Base-by-base conservation (phyloP, 2,329 filamentous ascomycete species). In the Clarireedia homoeocarpa region DNA sequence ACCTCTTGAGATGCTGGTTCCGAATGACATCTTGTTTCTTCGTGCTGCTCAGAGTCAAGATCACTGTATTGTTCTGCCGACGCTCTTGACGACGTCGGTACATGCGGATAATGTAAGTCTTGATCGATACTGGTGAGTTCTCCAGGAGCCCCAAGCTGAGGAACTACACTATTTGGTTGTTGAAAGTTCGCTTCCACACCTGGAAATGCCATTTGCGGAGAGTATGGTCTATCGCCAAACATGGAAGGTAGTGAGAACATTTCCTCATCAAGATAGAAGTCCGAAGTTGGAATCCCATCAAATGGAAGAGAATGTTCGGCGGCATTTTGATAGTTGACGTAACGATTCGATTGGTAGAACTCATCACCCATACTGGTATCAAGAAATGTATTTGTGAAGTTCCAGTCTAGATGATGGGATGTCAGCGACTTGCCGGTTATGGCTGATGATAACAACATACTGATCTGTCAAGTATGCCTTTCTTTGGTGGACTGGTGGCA, bases 191-290 rank as follows among this genome's bases (percentile, higher is more conserved):
- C 4, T 14, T 14, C 9, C 6, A 38, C 15, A 4, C 6, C 53
- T 6, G 27, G 5, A 6, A 50, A 50, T 4, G 5, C 17, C 14
- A 15, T 14, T 10, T 55, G 46, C 14, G 20, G 17, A 20, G 14
- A 2, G 39, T 38, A 38, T 9, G 38, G 38, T 24, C 24, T 27
- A 15, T 55, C 46, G 24, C 17, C 46, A 36, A 45, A 34, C 26
- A 55, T 44, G 12, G 38, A 27, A 44, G 53, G 38, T 10, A 50
- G 30, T 7, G 40, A 44, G 12, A 44, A 51, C 20, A 55, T 55
- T 44, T 51, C 53, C 14, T 30, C 14, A 14, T 27, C 14, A 6
- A 55, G 39, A 34, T 55, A 55, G n/a, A 55, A 51, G 15, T 55
- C 47, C 9, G 47, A 12, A 15, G 46, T 12, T 6, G 15, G 4